Conservation (phyloP, 192 early-diverging fungal species). For the Coemansia sp. region DNA sequence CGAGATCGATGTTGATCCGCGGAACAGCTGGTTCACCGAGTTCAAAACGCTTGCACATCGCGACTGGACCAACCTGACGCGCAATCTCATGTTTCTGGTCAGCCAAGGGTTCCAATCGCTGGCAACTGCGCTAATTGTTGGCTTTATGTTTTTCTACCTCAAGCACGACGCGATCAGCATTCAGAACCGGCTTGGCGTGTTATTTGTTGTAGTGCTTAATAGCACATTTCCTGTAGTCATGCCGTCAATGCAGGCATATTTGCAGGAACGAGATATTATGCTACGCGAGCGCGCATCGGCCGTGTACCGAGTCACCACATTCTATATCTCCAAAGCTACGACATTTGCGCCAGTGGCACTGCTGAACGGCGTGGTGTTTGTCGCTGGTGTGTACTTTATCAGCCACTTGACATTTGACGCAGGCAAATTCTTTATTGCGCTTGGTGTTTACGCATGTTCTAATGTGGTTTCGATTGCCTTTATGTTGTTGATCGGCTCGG, state of each 20-base stretch:
- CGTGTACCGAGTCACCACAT: constrained; percentile 62
- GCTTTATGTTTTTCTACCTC: constrained; percentile 59
- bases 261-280: constrained; percentile 58
- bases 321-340: constrained; percentile 63
- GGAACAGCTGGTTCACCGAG: constrained; percentile 52
- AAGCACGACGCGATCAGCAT: constrained; percentile 50
- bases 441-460: constrained; percentile 37
- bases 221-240: constrained; percentile 61
- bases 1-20: neutral
- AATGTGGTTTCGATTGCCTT: constrained; percentile 49
- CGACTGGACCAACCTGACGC: constrained; percentile 49
- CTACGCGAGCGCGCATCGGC: constrained; percentile 63
- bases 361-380: constrained; percentile 33
- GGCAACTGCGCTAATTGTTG: constrained; percentile 50
- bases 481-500: constrained; percentile 48
- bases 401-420: constrained; percentile 35
- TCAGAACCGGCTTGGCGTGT: constrained; percentile 52
- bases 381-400: constrained; percentile 44
- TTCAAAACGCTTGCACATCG: constrained; percentile 49
- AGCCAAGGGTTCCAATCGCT: constrained; percentile 43
- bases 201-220: constrained; percentile 55
- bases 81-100: constrained; percentile 38
- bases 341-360: constrained; percentile 51
- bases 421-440: constrained; percentile 41
- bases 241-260: constrained; percentile 51